Evolutionary conservation across 169 alveolate genomes (phyloP), one percentile per base, ranked within the genome.

Genomic region (Babesia bigemina): DNA sequence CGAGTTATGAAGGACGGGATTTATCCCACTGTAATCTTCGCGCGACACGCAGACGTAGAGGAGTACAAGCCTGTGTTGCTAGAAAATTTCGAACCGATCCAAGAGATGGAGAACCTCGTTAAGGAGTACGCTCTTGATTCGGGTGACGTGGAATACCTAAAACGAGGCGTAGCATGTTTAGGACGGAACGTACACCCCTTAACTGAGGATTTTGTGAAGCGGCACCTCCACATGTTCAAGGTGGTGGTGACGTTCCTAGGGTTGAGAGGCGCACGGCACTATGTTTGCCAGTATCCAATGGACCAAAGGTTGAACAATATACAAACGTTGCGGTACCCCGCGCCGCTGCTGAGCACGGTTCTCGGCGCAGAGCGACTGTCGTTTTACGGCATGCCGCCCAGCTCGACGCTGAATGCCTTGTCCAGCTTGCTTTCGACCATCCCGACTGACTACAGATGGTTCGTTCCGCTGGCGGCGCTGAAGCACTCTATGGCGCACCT

Each of bases 331-430:
- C n/a, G 45, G 26, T 8, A 58, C 11, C 66, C n/a, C 13, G 49
- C 29, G 4, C 7, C 62, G 26, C 17, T 63, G 2, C 19, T 47
- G 39, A 65, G 45, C 29, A 65, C 24, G 21, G 6, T 48, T 17
- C 56, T 53, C 12, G 76, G 76, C 7, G 76, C 76, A 6, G 76
- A 67, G 24, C 49, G 65, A 0, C 2, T 50, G 19, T 36, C 76
- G 7, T 36, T 53, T 16, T 67, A 13, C 14, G 76, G 50, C n/a
- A 4, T 67, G 29, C 39, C 53, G 22, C 66, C 28, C 11, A 21
- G 21, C 1, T 8, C 8, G 10, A 49, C 53, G 13, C 28, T 42
- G 29, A 39, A 28, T 11, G 17, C 24, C 26, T 33, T 67, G 57
- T 13, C 42, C 9, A 9, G 52, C 28, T n/a, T 67, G 3, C 16